phyloP scores from a whole-genome alignment of 495 filamentous ascomycete species.

The Penicillium salamii region DNA sequence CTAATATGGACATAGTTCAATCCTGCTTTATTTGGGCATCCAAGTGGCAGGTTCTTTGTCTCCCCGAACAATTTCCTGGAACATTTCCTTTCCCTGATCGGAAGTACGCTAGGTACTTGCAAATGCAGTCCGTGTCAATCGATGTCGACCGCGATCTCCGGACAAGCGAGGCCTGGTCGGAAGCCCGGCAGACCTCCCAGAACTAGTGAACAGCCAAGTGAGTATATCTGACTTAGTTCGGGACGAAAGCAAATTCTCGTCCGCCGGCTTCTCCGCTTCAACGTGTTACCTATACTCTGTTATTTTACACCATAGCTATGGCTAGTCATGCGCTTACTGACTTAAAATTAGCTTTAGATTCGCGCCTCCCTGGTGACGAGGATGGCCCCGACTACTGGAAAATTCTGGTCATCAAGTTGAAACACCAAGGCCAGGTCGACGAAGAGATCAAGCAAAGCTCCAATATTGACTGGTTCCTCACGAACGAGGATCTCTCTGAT shows the following conservation, averaged over 20 bases:
- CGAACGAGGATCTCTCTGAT: conserved; percentile 34
- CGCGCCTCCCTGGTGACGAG: conserved; percentile 22
- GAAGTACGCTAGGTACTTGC: conserved; percentile 17
- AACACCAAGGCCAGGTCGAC: conserved; percentile 35
- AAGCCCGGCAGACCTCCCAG: neutral
- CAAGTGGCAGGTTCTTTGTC: conserved; percentile 45
- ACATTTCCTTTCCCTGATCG: conserved; percentile 41
- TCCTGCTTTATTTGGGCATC: conserved; percentile 55
- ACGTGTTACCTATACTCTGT: no score
- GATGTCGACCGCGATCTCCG: conserved; percentile 13
- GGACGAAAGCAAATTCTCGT: no score
- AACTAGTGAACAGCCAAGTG: no score
- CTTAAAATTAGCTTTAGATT: neutral
- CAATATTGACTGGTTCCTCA: conserved; percentile 55
- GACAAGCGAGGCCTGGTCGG: conserved; percentile 5
- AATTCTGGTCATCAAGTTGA: conserved; percentile 47
- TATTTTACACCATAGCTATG: neutral
- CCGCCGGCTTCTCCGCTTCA: no score
- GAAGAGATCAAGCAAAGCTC: conserved; percentile 42
- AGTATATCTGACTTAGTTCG: no score
- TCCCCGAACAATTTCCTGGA: conserved; percentile 53
- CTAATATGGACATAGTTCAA: conserved; percentile 38
- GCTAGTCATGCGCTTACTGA: neutral
- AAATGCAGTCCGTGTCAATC: conserved; percentile 35
- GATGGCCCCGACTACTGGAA: conserved; percentile 54